Conservation (phyloP, 805 yeast genomes). For the Yarrowia bubula region DNA sequence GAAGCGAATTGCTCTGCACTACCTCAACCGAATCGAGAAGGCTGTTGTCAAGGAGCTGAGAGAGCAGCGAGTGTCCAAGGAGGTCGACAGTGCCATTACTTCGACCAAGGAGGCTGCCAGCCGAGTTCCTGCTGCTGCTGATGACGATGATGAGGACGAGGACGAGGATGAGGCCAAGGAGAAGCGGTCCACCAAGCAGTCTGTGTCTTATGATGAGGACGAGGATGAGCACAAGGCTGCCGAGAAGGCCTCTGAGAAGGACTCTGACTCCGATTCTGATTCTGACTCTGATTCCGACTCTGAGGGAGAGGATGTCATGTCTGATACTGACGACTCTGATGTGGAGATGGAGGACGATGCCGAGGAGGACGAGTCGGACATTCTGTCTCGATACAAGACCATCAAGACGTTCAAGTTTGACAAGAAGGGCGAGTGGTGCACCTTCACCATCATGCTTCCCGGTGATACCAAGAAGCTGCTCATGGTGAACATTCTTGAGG, state of each 20-base stretch:
- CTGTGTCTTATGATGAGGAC: constrained; percentile 90
- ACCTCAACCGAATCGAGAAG: constrained; percentile 67
- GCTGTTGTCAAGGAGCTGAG: constrained; percentile 77
- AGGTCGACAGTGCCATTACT: constrained; percentile 47
- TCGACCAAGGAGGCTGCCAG: constrained; percentile 47
- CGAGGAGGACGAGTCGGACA: not conserved
- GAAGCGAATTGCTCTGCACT: constrained; percentile 58
- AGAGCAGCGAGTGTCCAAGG: constrained; percentile 55
- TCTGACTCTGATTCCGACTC: constrained; percentile 45
- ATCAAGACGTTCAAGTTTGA: constrained; percentile 85
- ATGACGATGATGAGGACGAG: constrained; percentile 54
- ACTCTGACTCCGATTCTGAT: constrained; percentile 41
- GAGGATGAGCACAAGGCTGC: constrained; percentile 71
- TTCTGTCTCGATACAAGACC: constrained; percentile 51
- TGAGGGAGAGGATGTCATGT: constrained; percentile 39
- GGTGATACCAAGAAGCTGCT: constrained; percentile 87
- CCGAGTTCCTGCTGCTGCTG: constrained; percentile 40
- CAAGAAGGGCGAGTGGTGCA: constrained; percentile 84
- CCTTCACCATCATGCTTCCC: constrained; percentile 76
- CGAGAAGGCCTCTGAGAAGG: constrained; percentile 37
- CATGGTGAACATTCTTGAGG: constrained; percentile 96
- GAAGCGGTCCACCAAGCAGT: constrained; percentile 68
- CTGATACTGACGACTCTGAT: constrained; percentile 20
- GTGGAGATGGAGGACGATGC: constrained; percentile 38
- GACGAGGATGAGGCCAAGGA: constrained; percentile 61